phyloP scores from a whole-genome alignment of 2,329 filamentous ascomycete species.

The Phoma sp. region DNA sequence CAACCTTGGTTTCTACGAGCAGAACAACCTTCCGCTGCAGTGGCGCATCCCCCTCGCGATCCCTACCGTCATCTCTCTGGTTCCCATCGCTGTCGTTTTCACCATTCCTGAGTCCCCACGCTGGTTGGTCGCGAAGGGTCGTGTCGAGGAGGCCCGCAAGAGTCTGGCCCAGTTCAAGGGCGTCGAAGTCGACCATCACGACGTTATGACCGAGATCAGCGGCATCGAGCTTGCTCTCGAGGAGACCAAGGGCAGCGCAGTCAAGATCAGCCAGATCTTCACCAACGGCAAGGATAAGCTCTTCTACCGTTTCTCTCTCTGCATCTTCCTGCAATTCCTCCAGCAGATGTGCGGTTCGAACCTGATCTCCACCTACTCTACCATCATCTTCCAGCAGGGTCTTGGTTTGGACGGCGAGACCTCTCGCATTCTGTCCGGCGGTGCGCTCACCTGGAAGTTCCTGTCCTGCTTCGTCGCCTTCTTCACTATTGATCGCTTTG shows the following conservation, averaged over 20 bases:
- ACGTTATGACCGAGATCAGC: conserved; percentile 68
- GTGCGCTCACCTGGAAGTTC: conserved; percentile 64
- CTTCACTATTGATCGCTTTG: conserved; percentile 73
- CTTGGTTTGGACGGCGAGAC: conserved; percentile 53
- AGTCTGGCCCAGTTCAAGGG: conserved; percentile 51
- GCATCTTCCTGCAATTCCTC: conserved; percentile 58
- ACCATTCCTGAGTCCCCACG: conserved; percentile 74
- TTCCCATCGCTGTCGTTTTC: conserved; percentile 65
- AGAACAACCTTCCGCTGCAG: conserved; percentile 62
- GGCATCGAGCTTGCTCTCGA: conserved; percentile 61
- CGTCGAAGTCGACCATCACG: conserved; percentile 51
- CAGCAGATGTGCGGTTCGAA: conserved; percentile 60
- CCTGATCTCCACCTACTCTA: conserved; percentile 57
- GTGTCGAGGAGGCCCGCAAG: conserved; percentile 67
- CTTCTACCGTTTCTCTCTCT: conserved; percentile 63
- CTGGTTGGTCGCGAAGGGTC: conserved; percentile 70
- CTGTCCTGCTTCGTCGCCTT: conserved; percentile 67
- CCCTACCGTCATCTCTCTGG: conserved; percentile 60
- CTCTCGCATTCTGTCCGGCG: conserved; percentile 67
- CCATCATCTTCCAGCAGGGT: conserved; percentile 51
- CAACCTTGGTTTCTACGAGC: conserved; percentile 63
- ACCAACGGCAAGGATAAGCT: conserved; percentile 69
- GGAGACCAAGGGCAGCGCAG: conserved; percentile 62
- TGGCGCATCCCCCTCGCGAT: conserved; percentile 75
- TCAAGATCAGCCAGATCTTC: conserved; percentile 62